Percentiles rank a stretch among this genome's conserved stretches.
Evolutionary conservation across 768 basidiomycete species (phyloP).

Genomic region (Candolleomyces eurysporus): DNA sequence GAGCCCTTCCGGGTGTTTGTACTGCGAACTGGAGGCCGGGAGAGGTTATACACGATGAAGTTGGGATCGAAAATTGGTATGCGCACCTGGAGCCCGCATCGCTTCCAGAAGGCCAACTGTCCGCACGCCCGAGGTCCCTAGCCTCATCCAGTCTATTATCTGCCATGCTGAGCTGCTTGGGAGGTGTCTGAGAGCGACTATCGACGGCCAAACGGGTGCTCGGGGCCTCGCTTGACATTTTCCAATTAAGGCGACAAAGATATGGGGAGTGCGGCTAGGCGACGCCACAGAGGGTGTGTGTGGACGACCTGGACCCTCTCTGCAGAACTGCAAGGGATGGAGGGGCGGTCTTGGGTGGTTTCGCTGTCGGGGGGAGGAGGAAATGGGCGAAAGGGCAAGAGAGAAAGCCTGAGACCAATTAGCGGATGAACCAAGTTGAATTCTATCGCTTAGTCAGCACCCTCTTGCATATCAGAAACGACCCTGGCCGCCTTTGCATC

Average conservation of each 20-base stretch:
- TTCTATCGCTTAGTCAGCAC: conserved; percentile 5
- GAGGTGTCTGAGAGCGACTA: conserved; percentile 3
- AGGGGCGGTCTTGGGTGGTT: background rate
- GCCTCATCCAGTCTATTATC: too few species aligned
- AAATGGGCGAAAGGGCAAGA: background rate
- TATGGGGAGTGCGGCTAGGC: too few species aligned
- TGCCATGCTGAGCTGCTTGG: background rate
- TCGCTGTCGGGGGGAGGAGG: background rate
- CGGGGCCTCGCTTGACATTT: conserved; percentile 4
- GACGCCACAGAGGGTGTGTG: too few species aligned
- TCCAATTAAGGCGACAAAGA: background rate
- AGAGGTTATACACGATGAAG: background rate
- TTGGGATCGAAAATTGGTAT: background rate
- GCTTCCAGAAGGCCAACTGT: background rate
- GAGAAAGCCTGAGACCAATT: background rate
- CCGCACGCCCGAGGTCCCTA: background rate
- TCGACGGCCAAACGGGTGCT: background rate
- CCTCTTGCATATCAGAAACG: background rate
- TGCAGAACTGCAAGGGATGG: background rate
- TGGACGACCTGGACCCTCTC: too few species aligned
- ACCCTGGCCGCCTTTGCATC: background rate
- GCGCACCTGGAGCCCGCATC: conserved; percentile 3
- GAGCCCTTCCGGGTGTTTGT: conserved; percentile 11
- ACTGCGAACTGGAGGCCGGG: conserved; percentile 12
- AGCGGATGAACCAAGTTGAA: conserved; percentile 7